Evolutionary conservation across 208 protist genomes (phyloP), one percentile per base, ranked within the genome.

Genomic region (Acanthamoeba sp.): DNA sequence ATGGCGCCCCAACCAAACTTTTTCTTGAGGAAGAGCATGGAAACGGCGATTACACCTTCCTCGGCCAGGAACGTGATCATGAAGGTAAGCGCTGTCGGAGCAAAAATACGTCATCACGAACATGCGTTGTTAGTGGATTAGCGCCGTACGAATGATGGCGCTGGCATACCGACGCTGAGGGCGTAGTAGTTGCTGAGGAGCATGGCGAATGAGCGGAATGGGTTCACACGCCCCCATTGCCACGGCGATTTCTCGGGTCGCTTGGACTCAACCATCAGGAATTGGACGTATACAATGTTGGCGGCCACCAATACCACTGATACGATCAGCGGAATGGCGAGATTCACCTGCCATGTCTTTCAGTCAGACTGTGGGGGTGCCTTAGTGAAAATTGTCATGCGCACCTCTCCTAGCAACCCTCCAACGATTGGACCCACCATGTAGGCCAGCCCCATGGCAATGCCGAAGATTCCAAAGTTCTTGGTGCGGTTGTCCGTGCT

Each of bases 211-310:
- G 84, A 71, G 7, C 84, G 50, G 55, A 91, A 71, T 0, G 84
- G 84, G 45, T 91, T 91, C 6, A 91, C 4, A 27, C 55, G 50
- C 12, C 32, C 59, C 50, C 84, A 91, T 10, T 64, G 22, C 59
- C 50, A 71, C 6, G 50, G 84, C 20, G 9, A 48, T 38, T 42
- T 42, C 38, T 91, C 55, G 27, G 62, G 0, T 0, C 18, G 36
- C 59, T 71, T 91, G 22, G 84, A 91, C 24, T 91, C 84, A 24
- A 91, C 84, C 50, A 91, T 73, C 20, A 71, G 16, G 55, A 91
- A 71, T 34, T 24, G 20, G n/a, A 91, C 84, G 22, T 32, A 91
- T 6, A 91, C 6, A 4, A 91, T 24, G 84, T 91, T 91, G 48
- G n/a, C 0, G 9, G 36, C 24, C 18, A 22, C 45, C 3, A 91